Conservation (phyloP, 1,284 basidiomycete species). For the Vanrija pseudolonga region DNA sequence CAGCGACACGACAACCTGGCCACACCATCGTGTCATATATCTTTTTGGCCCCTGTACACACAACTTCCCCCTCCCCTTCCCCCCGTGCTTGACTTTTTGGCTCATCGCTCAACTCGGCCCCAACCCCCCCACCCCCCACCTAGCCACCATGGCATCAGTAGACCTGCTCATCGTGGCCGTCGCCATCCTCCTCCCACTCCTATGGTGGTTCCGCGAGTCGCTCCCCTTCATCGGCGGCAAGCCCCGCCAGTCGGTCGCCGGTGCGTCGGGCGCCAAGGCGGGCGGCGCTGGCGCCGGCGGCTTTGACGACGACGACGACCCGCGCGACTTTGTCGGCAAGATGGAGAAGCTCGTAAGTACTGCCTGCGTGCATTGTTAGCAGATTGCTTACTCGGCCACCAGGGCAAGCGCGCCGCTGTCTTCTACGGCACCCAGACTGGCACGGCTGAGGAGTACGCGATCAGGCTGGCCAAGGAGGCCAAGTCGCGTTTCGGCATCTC, state of each 20-base stretch:
- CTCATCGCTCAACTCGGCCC: too few species aligned
- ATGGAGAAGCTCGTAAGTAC: constrained; percentile 79
- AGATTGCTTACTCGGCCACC: constrained; percentile 5
- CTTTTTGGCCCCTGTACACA: too few species aligned
- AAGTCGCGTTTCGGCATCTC: constrained; percentile 90
- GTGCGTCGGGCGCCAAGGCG: not conserved
- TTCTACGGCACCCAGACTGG: constrained; percentile 97
- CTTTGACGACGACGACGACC: constrained; percentile 62
- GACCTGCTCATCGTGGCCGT: constrained; percentile 41
- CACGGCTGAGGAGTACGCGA: constrained; percentile 92
- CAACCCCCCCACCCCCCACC: not conserved
- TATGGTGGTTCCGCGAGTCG: constrained; percentile 43
- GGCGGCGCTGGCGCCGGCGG: not conserved
- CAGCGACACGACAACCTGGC: too few species aligned
- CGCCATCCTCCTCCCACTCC: constrained; percentile 39
- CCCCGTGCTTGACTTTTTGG: too few species aligned
- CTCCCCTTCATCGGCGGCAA: constrained; percentile 44
- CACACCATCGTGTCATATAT: too few species aligned
- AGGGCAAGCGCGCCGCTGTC: constrained; percentile 93
- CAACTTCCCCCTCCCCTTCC: too few species aligned
- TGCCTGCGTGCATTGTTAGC: too few species aligned
- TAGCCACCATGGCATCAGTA: constrained; percentile 39
- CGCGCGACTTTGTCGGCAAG: constrained; percentile 82
- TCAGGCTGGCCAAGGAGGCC: constrained; percentile 87
- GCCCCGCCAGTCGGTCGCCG: constrained; percentile 3